Evolutionary conservation across 441 rosid genomes (phyloP).

Genomic region (Raphanus hybrid): DNA sequence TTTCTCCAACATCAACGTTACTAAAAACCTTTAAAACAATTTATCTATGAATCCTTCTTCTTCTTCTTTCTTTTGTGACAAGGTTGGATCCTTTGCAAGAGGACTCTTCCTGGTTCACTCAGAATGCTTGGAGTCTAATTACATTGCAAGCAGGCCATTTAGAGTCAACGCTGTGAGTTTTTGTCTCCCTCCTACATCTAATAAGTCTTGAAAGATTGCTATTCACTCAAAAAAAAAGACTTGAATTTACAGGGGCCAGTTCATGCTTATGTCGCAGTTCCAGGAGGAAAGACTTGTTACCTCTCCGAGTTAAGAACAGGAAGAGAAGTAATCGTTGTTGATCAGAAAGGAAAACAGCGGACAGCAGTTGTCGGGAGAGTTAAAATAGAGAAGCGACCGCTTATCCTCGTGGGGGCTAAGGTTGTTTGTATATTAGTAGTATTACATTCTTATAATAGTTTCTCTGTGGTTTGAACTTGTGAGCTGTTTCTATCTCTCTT

Average conservation of each 20-base stretch:
- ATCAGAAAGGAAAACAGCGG: slow-evolving; percentile 64
- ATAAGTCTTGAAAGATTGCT: slow-evolving; percentile 16
- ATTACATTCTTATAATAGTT: neutral
- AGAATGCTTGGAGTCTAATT: slow-evolving; percentile 84
- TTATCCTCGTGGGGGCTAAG: slow-evolving; percentile 80
- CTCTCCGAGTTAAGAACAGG: slow-evolving; percentile 87
- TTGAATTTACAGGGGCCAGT: slow-evolving; percentile 69
- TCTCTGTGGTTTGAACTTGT: neutral
- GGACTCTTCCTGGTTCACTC: slow-evolving; percentile 94
- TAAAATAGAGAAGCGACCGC: slow-evolving; percentile 85
- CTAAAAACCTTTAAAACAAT: neutral
- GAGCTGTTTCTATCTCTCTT: slow-evolving; percentile 27
- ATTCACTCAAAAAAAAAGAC: neutral
- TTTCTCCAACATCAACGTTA: slow-evolving; percentile 13
- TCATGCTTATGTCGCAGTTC: slow-evolving; percentile 77
- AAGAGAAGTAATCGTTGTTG: slow-evolving; percentile 67
- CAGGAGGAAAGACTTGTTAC: slow-evolving; percentile 88
- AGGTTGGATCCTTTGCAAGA: slow-evolving; percentile 95
- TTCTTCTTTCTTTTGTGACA: neutral
- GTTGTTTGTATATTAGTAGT: slow-evolving; percentile 40
- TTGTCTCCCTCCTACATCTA: neutral
- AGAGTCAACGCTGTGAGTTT: slow-evolving; percentile 84
- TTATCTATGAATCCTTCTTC: neutral
- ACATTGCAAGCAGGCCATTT: slow-evolving; percentile 88
- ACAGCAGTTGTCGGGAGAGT: slow-evolving; percentile 85